Percentiles rank a stretch among this genome's conserved stretches.
These are phyloP conservation scores for Globisporangium nodosum DNA, from an alignment of 352 stramenopile species.

Conservation along the genomic window DNA sequence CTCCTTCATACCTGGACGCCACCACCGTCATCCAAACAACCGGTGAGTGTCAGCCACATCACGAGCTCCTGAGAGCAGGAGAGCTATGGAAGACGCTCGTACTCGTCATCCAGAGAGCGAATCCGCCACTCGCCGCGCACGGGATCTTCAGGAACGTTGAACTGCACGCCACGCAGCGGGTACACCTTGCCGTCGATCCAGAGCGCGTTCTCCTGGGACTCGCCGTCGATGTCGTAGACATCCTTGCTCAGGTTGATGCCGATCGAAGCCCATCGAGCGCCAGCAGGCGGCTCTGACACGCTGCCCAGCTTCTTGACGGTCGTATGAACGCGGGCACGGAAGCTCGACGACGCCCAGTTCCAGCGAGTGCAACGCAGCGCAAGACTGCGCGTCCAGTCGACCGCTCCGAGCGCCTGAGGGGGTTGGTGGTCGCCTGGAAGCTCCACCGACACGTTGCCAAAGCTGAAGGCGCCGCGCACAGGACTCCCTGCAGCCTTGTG, in stretches of 20 bases:
- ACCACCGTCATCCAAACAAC: neutral
- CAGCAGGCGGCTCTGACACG: neutral
- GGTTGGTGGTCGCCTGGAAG: neutral
- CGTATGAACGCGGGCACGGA: constrained; percentile 6
- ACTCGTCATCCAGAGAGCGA: neutral
- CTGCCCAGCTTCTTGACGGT: neutral
- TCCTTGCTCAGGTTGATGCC: constrained; percentile 43
- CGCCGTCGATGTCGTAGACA: constrained; percentile 44
- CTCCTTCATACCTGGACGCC: neutral
- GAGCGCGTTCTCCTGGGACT: constrained; percentile 45
- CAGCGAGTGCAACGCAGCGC: constrained; percentile 33
- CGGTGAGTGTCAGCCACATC: neutral
- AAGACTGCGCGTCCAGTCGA: constrained; percentile 41
- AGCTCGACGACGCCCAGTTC: constrained; percentile 38
- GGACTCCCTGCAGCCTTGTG: constrained; percentile 33
- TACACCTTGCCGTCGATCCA: constrained; percentile 38
- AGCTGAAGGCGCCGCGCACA: constrained; percentile 19
- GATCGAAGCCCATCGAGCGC: constrained; percentile 14
- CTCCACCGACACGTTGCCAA: constrained; percentile 16
- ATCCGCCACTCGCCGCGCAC: constrained; percentile 1
- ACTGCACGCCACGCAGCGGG: constrained; percentile 28
- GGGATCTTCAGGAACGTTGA: constrained; percentile 18
- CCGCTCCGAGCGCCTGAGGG: constrained; percentile 16
- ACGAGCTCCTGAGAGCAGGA: too few relatives aligned
- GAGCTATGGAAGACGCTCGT: neutral